Evolutionary conservation across 768 basidiomycete genomes (phyloP).

Genomic region (Phylloporus arenicola): DNA sequence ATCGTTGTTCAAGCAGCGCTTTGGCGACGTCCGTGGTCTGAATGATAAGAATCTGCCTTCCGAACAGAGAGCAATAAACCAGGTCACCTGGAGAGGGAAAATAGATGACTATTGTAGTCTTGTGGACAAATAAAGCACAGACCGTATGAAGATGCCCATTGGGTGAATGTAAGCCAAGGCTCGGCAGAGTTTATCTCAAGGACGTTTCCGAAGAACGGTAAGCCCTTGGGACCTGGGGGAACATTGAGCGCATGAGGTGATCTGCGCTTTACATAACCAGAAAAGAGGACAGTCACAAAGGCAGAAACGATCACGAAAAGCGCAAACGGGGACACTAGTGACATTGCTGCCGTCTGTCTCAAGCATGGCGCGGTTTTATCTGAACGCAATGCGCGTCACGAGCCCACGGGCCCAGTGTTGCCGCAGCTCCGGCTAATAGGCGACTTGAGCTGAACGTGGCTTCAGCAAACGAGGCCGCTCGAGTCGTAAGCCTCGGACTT

Average conservation of each 20-base stretch:
- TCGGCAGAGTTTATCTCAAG: slow-evolving; percentile 20
- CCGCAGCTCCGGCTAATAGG: too few species aligned
- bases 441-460: too few species aligned
- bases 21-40: slow-evolving; percentile 29
- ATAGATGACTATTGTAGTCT: background rate
- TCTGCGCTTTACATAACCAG: slow-evolving; percentile 11
- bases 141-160: slow-evolving; percentile 27
- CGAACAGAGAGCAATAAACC: slow-evolving; percentile 28
- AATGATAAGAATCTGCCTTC: slow-evolving; percentile 31
- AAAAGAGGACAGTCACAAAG: slow-evolving; percentile 7
- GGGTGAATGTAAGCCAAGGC: slow-evolving; percentile 33
- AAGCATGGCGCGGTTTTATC: background rate
- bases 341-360: background rate
- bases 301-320: slow-evolving; percentile 5
- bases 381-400: background rate
- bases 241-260: background rate
- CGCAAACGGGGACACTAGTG: slow-evolving; percentile 2
- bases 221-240: slow-evolving; percentile 30
- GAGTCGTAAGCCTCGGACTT: too few species aligned
- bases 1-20: slow-evolving; percentile 34
- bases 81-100: slow-evolving; percentile 24
- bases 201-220: slow-evolving; percentile 27
- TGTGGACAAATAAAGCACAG: background rate
- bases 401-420: too few species aligned
- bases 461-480: too few species aligned